Conservation (phyloP, 768 basidiomycete species). For the Suillus occidentalis region DNA sequence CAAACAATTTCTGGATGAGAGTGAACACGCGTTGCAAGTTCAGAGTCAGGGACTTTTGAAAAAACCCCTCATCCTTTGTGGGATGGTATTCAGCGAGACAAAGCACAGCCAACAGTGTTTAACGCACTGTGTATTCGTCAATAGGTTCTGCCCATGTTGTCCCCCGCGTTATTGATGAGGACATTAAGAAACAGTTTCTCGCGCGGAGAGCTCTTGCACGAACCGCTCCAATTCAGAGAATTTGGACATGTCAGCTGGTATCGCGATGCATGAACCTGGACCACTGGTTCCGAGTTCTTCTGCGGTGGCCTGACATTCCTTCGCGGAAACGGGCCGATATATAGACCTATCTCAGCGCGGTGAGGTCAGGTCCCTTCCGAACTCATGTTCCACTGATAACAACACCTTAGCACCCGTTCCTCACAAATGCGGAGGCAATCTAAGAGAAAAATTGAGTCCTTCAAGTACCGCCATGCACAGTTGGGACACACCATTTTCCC, state of each 20-base stretch:
- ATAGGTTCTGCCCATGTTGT: slow-evolving; percentile 52
- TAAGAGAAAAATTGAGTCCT: slow-evolving; percentile 26
- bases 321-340: slow-evolving; percentile 58
- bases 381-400: slow-evolving; percentile 5
- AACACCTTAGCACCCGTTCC: slow-evolving; percentile 59
- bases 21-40: slow-evolving; percentile 67
- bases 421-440: slow-evolving; percentile 65
- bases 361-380: slow-evolving; percentile 16
- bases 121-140: slow-evolving; percentile 45
- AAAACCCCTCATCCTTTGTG: slow-evolving; percentile 53
- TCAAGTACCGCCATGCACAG: background rate
- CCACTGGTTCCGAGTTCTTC: slow-evolving; percentile 52
- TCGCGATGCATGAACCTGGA: slow-evolving; percentile 51
- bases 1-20: slow-evolving; percentile 57
- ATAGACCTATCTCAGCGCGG: slow-evolving; percentile 44
- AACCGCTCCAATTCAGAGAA: slow-evolving; percentile 53
- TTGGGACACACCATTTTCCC: slow-evolving; percentile 55
- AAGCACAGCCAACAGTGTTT: slow-evolving; percentile 10
- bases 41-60: slow-evolving; percentile 58
- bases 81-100: slow-evolving; percentile 5
- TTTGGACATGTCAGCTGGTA: slow-evolving; percentile 56
- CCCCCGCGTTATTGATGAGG: slow-evolving; percentile 66
- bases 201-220: slow-evolving; percentile 46
- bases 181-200: slow-evolving; percentile 56
- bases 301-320: slow-evolving; percentile 53